A percentile compares a stretch with the other conserved stretches of the same genome.
Conservation (phyloP, 768 basidiomycete genomes). For the Calocera cornea region DNA sequence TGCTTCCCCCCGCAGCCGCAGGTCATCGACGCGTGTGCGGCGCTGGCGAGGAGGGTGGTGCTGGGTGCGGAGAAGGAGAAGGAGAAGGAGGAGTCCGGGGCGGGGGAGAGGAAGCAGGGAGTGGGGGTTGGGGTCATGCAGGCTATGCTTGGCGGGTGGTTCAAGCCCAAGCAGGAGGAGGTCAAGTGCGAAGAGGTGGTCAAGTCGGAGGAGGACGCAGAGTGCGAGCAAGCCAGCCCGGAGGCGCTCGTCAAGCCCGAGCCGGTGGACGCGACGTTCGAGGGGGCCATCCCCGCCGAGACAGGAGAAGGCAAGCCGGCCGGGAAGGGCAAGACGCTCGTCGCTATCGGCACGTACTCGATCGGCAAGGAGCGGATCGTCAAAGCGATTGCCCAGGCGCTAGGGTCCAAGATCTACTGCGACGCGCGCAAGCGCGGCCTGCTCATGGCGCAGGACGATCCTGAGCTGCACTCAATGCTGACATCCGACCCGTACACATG, state of each 20-base stretch:
- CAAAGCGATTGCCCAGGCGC: constrained; percentile 78
- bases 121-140: constrained; percentile 4
- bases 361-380: constrained; percentile 97
- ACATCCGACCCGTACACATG: constrained; percentile 63
- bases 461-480: constrained; percentile 64
- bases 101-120: constrained; percentile 15
- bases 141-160: neutral
- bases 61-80: constrained; percentile 24
- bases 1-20: constrained; percentile 91
- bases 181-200: constrained; percentile 18
- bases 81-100: constrained; percentile 14
- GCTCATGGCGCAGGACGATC: constrained; percentile 70
- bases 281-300: neutral
- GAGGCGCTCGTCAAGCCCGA: constrained; percentile 7
- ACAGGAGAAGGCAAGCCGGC: constrained; percentile 13
- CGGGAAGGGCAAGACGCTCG: constrained; percentile 11
- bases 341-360: constrained; percentile 63
- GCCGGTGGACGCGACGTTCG: neutral
- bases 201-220: constrained; percentile 10
- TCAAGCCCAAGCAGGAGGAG: constrained; percentile 13
- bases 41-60: constrained; percentile 51
- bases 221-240: too few species aligned
- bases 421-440: constrained; percentile 73
- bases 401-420: constrained; percentile 76
- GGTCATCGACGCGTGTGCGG: constrained; percentile 85